Percentiles rank a stretch among this genome's conserved stretches.
phyloP scores from a whole-genome alignment of 805 yeast species.

The Sugiyamaella boreocaroliniensis region DNA sequence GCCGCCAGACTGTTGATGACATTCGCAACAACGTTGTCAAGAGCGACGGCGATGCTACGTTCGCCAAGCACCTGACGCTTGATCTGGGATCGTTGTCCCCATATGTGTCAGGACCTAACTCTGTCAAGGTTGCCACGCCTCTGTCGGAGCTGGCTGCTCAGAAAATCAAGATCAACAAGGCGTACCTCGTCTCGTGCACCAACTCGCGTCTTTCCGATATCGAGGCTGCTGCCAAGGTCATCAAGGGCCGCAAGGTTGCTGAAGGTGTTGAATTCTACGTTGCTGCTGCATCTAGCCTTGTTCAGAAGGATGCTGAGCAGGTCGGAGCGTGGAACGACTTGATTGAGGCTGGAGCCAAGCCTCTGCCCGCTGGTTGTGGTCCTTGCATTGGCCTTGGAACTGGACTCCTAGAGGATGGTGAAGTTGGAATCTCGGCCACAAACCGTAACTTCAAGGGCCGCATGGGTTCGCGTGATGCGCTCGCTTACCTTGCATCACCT shows the following conservation, averaged over 20 bases:
- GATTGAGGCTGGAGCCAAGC: slow-evolving; percentile 86
- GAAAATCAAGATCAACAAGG: slow-evolving; percentile 78
- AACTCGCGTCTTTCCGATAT: slow-evolving; percentile 90
- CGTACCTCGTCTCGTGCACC: slow-evolving; percentile 96
- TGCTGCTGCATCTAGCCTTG: slow-evolving; percentile 94
- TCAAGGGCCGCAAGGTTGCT: slow-evolving; percentile 76
- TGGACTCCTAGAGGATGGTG: slow-evolving; percentile 90
- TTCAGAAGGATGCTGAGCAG: slow-evolving; percentile 86
- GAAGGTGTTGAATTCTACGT: slow-evolving; percentile 90
- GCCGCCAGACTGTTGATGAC: slow-evolving; percentile 47
- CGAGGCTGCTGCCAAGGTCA: slow-evolving; percentile 86
- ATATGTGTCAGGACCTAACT: slow-evolving; percentile 92
- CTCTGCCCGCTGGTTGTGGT: slow-evolving; percentile 98
- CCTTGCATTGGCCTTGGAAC: slow-evolving; percentile 98
- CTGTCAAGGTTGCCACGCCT: slow-evolving; percentile 84
- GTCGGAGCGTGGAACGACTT: slow-evolving; percentile 89
- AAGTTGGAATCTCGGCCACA: slow-evolving; percentile 97
- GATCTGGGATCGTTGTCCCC: slow-evolving; percentile 81
- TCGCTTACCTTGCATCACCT: slow-evolving; percentile 94
- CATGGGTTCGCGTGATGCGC: slow-evolving; percentile 96
- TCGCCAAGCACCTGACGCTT: slow-evolving; percentile 80
- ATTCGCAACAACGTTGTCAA: slow-evolving; percentile 39
- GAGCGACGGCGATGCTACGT: slow-evolving; percentile 73
- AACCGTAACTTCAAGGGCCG: slow-evolving; percentile 98
- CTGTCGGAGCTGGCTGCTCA: slow-evolving; percentile 66